Percentiles rank a stretch among this genome's conserved stretches.
phyloP scores from a whole-genome alignment of 805 yeast genomes.

The Candida mattraensis region DNA sequence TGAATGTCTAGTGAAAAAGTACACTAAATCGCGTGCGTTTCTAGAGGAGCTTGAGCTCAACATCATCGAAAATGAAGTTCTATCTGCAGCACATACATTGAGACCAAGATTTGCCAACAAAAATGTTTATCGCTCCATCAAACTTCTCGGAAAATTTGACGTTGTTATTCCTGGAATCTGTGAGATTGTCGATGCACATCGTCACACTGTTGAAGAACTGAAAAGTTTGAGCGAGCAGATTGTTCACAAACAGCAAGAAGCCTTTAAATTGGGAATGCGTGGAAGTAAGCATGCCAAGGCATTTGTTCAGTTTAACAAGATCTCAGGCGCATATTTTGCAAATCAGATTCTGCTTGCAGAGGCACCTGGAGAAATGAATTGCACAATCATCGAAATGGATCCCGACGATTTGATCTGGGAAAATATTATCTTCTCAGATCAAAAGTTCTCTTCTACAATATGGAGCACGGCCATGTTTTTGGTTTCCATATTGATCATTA shows the following conservation, averaged over 20 bases:
- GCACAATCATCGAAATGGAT: constrained; percentile 51
- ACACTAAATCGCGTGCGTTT: constrained; percentile 28
- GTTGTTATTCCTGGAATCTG: constrained; percentile 23
- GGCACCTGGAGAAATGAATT: constrained; percentile 42
- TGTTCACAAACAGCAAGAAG: constrained; percentile 7
- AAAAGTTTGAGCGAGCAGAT: constrained; percentile 11
- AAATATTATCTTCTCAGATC: constrained; percentile 44
- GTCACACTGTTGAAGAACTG: constrained; percentile 17
- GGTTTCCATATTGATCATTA: constrained; percentile 48
- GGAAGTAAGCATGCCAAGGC: constrained; percentile 39
- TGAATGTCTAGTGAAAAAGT: constrained; percentile 31
- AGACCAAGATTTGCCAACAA: constrained; percentile 18
- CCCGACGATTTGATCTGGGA: constrained; percentile 74
- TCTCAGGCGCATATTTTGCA: constrained; percentile 60
- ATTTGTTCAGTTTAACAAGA: constrained; percentile 61
- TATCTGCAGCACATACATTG: constrained; percentile 9
- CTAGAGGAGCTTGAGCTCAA: constrained; percentile 43
- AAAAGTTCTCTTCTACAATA: constrained; percentile 36
- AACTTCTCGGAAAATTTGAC: constrained; percentile 10
- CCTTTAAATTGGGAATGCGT: constrained; percentile 4
- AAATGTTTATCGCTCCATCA: constrained; percentile 19
- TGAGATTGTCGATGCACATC: constrained; percentile 19
- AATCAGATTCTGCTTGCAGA: constrained; percentile 55
- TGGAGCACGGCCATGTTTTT: constrained; percentile 46
- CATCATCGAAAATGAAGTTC: constrained; percentile 33